Percentiles rank a stretch among this genome's conserved stretches.
Conservation (phyloP, 2,329 filamentous ascomycete genomes). For the Paecilomyces fulvus region DNA sequence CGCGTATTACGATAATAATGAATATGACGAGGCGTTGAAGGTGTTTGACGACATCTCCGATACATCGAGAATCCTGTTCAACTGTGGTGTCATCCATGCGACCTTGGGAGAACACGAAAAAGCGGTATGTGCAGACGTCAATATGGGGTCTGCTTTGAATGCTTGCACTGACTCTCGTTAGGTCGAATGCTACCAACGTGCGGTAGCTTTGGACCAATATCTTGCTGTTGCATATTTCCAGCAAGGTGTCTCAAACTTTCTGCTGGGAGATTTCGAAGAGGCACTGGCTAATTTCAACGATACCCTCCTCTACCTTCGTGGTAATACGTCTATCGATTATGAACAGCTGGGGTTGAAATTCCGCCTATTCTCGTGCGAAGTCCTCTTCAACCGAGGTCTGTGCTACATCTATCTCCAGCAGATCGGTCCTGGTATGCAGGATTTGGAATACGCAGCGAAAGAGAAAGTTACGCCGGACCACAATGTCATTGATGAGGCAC, state of each 20-base stretch:
- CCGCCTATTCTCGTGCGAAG: constrained; percentile 94
- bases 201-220: constrained; percentile 84
- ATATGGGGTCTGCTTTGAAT: background rate
- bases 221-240: constrained; percentile 97
- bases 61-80: constrained; percentile 97
- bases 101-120: constrained; percentile 93
- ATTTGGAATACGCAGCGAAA: constrained; percentile 81
- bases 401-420: constrained; percentile 97
- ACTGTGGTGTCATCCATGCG: constrained; percentile 95
- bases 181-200: constrained; percentile 92
- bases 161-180: constrained; percentile 29
- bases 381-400: constrained; percentile 91
- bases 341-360: constrained; percentile 91
- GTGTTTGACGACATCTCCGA: constrained; percentile 83
- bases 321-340: constrained; percentile 97
- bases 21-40: constrained; percentile 81
- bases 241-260: constrained; percentile 94
- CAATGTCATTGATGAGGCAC: constrained; percentile 96
- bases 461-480: constrained; percentile 96
- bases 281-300: constrained; percentile 98
- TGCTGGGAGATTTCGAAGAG: constrained; percentile 94
- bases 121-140: constrained; percentile 57
- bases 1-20: constrained; percentile 88
- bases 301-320: constrained; percentile 84
- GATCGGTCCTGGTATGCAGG: constrained; percentile 80